phyloP scores from a whole-genome alignment of 768 basidiomycete species.

The Sarcodon sp. region DNA sequence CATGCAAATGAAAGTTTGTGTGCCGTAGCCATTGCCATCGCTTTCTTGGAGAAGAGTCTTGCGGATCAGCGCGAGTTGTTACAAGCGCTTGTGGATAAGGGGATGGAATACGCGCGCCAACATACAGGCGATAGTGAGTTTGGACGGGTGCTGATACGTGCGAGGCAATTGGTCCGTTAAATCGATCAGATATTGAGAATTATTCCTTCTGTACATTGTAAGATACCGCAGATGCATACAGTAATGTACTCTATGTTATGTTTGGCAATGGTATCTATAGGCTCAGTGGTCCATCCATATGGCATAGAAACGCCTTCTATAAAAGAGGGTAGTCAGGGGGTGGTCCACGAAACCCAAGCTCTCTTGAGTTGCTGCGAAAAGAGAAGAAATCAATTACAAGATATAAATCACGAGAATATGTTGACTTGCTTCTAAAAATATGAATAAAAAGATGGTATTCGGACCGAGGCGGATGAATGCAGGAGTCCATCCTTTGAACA shows the following conservation, averaged over 20 bases:
- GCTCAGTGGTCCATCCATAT: background rate
- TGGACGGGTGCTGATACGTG: background rate
- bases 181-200: too few relatives aligned
- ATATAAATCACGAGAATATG: background rate
- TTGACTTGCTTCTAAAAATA: constrained; percentile 64
- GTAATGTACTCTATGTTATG: too few relatives aligned
- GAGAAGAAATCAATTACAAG: background rate
- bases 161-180: background rate
- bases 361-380: constrained; percentile 39
- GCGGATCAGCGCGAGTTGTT: constrained; percentile 25
- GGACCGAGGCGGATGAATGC: constrained; percentile 77
- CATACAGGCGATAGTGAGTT: background rate
- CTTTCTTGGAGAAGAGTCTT: constrained; percentile 28
- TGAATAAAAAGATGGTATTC: constrained; percentile 75
- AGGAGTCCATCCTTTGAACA: constrained; percentile 87
- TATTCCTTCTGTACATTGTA: too few relatives aligned
- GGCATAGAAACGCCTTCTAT: background rate
- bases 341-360: constrained; percentile 30
- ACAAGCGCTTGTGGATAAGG: constrained; percentile 28
- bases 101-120: constrained; percentile 22
- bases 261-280: too few relatives aligned
- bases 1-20: constrained; percentile 25
- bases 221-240: too few relatives aligned
- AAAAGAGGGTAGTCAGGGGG: background rate
- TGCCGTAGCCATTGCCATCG: constrained; percentile 35